Evolutionary conservation across 768 basidiomycete species (phyloP), one percentile per base, ranked within the genome.

Genomic region (Lactarius sp.): DNA sequence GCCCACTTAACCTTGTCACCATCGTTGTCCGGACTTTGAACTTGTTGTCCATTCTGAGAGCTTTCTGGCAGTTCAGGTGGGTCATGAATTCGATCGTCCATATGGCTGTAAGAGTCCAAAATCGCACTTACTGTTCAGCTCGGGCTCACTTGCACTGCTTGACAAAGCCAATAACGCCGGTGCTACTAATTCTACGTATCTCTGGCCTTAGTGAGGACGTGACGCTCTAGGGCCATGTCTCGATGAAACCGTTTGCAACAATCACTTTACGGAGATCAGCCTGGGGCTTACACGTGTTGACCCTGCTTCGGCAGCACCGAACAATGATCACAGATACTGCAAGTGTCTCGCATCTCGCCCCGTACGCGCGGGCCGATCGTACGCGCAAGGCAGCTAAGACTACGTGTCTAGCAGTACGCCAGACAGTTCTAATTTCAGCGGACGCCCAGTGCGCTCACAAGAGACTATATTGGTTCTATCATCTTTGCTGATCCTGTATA

Each of bases 11-110:
- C 12, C 16, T 44, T 20, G 46, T 46, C 8, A n/a, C n/a, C n/a
- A 4, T 54, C 6, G 9, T 31, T n/a, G 27, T 52, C 52, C 60
- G 60, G 47, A 61, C 54, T 55, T 61, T 61, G 41, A 39, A 36
- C 22, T 31, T 16, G 42, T 33, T 54, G 20, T 52, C 42, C 27
- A 27, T 27, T 27, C 27, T 27, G 27, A 27, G 27, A 27, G 3
- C 27, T 27, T 27, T 52, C 12, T 47, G 37, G 41, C 18, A 41
- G 7, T 46, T 50, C 42, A 20, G 36, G 51, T 63, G 42, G 62
- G 56, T 63, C 62, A 7, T 5, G 22, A 12, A 10, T 41, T 37
- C 4, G 36, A 37, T 37, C 36, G 1, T 37, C 36, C 36, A 7
- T 37, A 7, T 7, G 36, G 39, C 27, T 27, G n/a, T n/a, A 10